These are phyloP conservation scores for Rhizopus sp. DNA, from an alignment of 371 early-diverging fungal genomes.

Conservation along the genomic window DNA sequence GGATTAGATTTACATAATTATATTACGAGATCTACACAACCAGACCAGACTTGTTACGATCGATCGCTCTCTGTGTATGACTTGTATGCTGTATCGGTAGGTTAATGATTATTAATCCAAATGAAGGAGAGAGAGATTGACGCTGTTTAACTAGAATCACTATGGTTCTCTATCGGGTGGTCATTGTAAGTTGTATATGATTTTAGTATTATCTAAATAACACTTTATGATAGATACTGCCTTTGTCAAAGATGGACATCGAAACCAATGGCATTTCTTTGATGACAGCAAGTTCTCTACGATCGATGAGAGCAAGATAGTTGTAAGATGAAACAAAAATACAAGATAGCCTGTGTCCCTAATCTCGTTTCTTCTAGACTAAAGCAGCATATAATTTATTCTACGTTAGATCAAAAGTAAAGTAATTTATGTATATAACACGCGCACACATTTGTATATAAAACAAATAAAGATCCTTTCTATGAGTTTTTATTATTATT, in stretches of 20 bases:
- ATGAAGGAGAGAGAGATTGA: neutral
- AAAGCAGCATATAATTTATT: constrained; percentile 39
- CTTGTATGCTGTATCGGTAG: constrained; percentile 87
- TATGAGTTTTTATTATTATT: no score
- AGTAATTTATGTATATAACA: constrained; percentile 7
- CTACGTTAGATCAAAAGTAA: constrained; percentile 35
- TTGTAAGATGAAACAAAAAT: constrained; percentile 39
- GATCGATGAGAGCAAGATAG: constrained; percentile 64
- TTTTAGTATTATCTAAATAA: constrained; percentile 7
- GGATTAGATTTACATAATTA: constrained; percentile 36
- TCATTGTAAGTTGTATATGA: constrained; percentile 63
- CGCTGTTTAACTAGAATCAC: constrained; percentile 65
- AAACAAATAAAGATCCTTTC: no score
- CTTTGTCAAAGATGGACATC: constrained; percentile 76
- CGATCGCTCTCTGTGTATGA: constrained; percentile 62
- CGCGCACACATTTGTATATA: neutral
- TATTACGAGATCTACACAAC: constrained; percentile 38
- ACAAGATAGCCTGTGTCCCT: constrained; percentile 31
- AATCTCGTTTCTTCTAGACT: constrained; percentile 10
- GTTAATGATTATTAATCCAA: constrained; percentile 4
- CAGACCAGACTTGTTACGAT: constrained; percentile 14
- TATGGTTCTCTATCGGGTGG: constrained; percentile 91
- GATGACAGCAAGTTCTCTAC: constrained; percentile 87
- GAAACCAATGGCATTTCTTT: constrained; percentile 89
- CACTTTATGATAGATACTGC: constrained; percentile 74